Evolutionary conservation across 2,329 filamentous ascomycete genomes (phyloP), one percentile per base, ranked within the genome.

Genomic region (Dactylonectria estremocensis): DNA sequence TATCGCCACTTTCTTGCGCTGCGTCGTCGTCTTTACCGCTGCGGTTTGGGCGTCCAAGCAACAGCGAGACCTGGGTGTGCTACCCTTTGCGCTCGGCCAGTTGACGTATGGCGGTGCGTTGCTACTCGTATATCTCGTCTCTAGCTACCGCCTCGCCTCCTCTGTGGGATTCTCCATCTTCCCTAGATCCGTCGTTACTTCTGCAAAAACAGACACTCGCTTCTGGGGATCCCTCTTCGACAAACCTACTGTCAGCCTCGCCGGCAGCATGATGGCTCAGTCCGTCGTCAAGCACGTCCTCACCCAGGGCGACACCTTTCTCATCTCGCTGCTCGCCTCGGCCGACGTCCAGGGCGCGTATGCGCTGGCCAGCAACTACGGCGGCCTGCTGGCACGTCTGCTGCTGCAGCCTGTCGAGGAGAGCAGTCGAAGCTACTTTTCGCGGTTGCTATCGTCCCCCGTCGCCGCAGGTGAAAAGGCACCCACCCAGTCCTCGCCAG

Each of bases 341-440:
- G 88, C 96, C 1, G 86, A 90, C 48, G 92, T 95, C 5, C 96
- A 98, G 83, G 96, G 96, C 14, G 91, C 94, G 40, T 99, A 98
- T 77, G 94, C 95, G 0, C 87, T 99, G 5, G 96, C 95, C 59
- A 95, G 95, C 75, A 99, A 98, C 80, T 99, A 96, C 79, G 96
- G 96, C 22, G 93, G 95, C 2, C 88, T 99, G 0, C 84, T 97
- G 31, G 96, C 96, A 0, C 90, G 96, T 3, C 89, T 98, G 70
- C 84, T 99, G 57, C 95, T 99, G 79, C 96, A 98, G 77, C 97
- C 96, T 8, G 90, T 99, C 67, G 96, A 99, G 80, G 97, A 99
- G 81, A 95, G 92, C 79, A 95, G 93, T 70, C 92, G 97, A 45
- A 95, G 92, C 77, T 91, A 97, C 77, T 98, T 98, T 67, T 95